Base-by-base conservation (phyloP, 176 grass and related monocot genomes). In the Eragrostis nindensis region DNA sequence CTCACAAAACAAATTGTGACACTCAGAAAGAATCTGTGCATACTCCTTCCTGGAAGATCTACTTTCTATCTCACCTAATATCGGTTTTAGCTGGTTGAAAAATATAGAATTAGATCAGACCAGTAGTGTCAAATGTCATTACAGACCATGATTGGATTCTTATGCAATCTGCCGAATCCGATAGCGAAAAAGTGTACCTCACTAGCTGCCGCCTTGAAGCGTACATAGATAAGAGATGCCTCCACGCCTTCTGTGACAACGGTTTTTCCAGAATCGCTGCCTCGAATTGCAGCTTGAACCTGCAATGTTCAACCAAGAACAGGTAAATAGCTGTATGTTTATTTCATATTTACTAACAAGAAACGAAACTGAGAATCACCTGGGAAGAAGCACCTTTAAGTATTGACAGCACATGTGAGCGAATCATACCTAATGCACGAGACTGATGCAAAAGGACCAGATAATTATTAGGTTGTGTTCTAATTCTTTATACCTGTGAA, bases 201-300 rank as follows among this genome's bases (percentile, higher is more conserved):
- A 63, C 90, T 92, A 82, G 92, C 95, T 69, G 95, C 92, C 40
- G 95, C 95, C 84, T 98, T 98, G 72, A 98, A 98, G 68, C 92
- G 92, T 86, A 98, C 95, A 84, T 98, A 98, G 67, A 98, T 98
- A 85, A 98, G 88, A 72, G 95, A 98, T 89, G 92, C 92, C 73
- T 98, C 95, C 29, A 95, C 84, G 68, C 90, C 95, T 75, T 98
- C 92, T 54, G 92, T 93, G 87, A 92, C 80, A 82, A 75, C 59
- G 38, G 80, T 77, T 89, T 87, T 98, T 39, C 88, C 90, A 68
- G 90, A 88, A 80, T 90, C 71, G 38, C 81, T 91, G 66, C 86
- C 86, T 83, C 87, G 84, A 71, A 97, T 97, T 73, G 92, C 95
- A 76, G 90, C 77, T 91, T 98, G 95, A 74, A 93, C 92, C 95